Evolutionary conservation across 345 rosid genomes (phyloP).

Genomic region (Arabidopsis thaliana): DNA sequence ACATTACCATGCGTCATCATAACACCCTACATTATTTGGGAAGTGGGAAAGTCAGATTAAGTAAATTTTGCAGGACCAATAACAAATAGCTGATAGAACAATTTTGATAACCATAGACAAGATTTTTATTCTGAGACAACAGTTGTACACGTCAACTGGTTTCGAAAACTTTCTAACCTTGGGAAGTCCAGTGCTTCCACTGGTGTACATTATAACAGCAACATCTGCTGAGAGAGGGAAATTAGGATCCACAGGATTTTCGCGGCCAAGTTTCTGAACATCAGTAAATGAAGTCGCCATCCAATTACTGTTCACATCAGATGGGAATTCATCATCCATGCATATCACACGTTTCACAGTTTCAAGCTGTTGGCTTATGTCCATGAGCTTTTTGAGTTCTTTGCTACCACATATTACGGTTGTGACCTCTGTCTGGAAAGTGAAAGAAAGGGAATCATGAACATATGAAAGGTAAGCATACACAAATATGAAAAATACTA

Average conservation of each 20-base stretch:
- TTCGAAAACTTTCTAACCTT: constrained; percentile 62
- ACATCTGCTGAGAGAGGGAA: constrained; percentile 80
- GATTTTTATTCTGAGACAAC: not conserved
- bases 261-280: constrained; percentile 75
- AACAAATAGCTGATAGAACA: not conserved
- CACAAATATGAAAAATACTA: not conserved
- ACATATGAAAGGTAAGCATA: not conserved
- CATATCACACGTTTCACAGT: constrained; percentile 83
- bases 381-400: constrained; percentile 84
- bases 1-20: constrained; percentile 99
- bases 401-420: constrained; percentile 89
- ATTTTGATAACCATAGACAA: constrained; percentile 3
- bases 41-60: not conserved
- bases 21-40: constrained; percentile 71
- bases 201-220: constrained; percentile 98
- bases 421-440: constrained; percentile 84
- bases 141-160: constrained; percentile 5
- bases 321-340: constrained; percentile 81
- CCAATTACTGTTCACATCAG: constrained; percentile 66
- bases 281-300: constrained; percentile 58
- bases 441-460: constrained; percentile 24
- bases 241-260: constrained; percentile 70
- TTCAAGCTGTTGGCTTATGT: constrained; percentile 87
- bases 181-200: constrained; percentile 99
- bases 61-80: not conserved